Percentiles rank a stretch among this genome's conserved stretches.
These are phyloP conservation scores for Diaporthe citriasiana DNA, from an alignment of 2,329 filamentous ascomycete genomes.

Conservation along the genomic window DNA sequence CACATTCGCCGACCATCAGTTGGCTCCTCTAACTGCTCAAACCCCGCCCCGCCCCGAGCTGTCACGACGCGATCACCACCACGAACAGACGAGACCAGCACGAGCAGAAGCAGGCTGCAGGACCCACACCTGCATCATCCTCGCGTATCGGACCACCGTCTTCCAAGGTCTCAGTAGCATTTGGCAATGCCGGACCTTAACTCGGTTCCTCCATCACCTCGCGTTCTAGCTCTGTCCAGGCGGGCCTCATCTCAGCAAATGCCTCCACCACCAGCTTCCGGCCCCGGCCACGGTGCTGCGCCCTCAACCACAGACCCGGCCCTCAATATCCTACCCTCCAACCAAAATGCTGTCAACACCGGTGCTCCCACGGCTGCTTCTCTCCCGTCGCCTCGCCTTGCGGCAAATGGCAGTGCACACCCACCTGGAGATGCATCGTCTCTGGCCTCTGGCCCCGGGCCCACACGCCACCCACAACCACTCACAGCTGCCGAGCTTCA, in stretches of 20 bases:
- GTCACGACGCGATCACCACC: slow-evolving; percentile 11
- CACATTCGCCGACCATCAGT: background rate
- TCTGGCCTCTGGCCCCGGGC: slow-evolving; percentile 71
- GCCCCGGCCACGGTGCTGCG: slow-evolving; percentile 49
- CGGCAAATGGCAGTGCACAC: slow-evolving; percentile 46
- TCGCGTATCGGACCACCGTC: slow-evolving; percentile 24
- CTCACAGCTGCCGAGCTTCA: slow-evolving; percentile 92
- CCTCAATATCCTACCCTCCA: slow-evolving; percentile 71
- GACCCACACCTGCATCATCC: slow-evolving; percentile 35
- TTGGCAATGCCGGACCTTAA: slow-evolving; percentile 68
- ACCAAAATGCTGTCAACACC: slow-evolving; percentile 64
- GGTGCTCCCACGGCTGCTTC: slow-evolving; percentile 50
- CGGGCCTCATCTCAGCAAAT: slow-evolving; percentile 62
- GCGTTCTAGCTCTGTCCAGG: slow-evolving; percentile 57
- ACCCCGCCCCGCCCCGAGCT: slow-evolving; percentile 22
- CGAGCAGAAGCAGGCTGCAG: slow-evolving; percentile 28
- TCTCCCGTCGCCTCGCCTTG: slow-evolving; percentile 53
- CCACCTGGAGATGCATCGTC: slow-evolving; percentile 60
- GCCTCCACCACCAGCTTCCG: slow-evolving; percentile 55
- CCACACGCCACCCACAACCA: slow-evolving; percentile 87
- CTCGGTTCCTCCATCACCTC: slow-evolving; percentile 66
- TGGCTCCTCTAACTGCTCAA: background rate
- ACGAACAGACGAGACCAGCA: background rate
- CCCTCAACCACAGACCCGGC: slow-evolving; percentile 52
- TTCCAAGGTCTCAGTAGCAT: background rate